Conservation (phyloP, 495 filamentous ascomycete genomes). For the Aspergillus diversus region DNA sequence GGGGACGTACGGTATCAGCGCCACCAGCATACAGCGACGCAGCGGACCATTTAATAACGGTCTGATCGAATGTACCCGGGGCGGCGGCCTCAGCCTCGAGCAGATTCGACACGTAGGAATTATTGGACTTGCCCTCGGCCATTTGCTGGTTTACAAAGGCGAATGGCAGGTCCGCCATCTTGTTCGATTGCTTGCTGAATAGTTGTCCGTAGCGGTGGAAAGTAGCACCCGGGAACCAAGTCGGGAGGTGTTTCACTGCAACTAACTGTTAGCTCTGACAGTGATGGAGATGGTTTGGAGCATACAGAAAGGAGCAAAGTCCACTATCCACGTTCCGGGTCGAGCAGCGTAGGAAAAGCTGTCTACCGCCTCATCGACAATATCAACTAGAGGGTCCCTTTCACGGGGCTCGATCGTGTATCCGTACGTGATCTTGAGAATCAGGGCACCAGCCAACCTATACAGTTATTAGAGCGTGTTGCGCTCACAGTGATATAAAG, state of each 20-base stretch:
- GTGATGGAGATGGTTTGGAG: too few relatives aligned
- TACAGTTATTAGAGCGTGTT: background rate
- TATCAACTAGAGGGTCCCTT: slow-evolving; percentile 45
- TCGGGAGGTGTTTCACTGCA: slow-evolving; percentile 37
- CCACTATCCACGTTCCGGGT: slow-evolving; percentile 51
- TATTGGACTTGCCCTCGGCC: slow-evolving; percentile 27
- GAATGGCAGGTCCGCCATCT: slow-evolving; percentile 40
- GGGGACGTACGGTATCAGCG: slow-evolving; percentile 49
- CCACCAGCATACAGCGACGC: slow-evolving; percentile 60
- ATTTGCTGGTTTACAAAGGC: slow-evolving; percentile 51
- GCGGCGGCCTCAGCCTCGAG: slow-evolving; percentile 29
- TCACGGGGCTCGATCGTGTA: slow-evolving; percentile 47
- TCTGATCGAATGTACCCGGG: slow-evolving; percentile 33
- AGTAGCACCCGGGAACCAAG: slow-evolving; percentile 50
- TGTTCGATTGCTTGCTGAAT: slow-evolving; percentile 31
- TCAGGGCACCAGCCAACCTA: slow-evolving; percentile 46
- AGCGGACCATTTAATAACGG: slow-evolving; percentile 48
- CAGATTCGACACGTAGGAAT: slow-evolving; percentile 44
- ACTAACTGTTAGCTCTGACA: too few relatives aligned
- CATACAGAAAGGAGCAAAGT: slow-evolving; percentile 41
- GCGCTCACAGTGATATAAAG: background rate
- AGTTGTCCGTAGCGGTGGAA: slow-evolving; percentile 43
- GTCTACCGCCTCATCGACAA: slow-evolving; percentile 42
- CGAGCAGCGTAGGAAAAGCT: slow-evolving; percentile 44
- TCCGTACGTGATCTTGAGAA: slow-evolving; percentile 54